Evolutionary conservation across 768 basidiomycete species (phyloP), one percentile per base, ranked within the genome.

Genomic region (Pilatotrama ljubarskyi): DNA sequence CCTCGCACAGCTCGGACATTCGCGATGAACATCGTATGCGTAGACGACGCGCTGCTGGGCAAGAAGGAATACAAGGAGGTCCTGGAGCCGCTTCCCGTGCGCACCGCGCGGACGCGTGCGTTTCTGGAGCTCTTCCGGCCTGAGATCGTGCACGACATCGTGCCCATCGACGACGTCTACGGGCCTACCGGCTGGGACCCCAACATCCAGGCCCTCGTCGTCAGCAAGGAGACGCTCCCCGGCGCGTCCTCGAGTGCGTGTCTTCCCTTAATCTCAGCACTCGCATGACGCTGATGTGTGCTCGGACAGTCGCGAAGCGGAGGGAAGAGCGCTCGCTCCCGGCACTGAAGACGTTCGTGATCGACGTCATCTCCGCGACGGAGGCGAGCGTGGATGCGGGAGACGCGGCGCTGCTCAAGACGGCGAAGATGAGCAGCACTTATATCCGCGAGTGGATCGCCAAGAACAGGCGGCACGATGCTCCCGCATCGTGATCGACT

Each of bases 361-460:
- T 98, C 68, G 91, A 95, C 70, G 93, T 98, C 64, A 94, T 98
- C 59, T 92, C 90, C 0, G 74, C 87, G 44, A 82, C 81, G 32
- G 79, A 79, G 4, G 74, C 81, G 18, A 83, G 77, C 55, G 73
- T 91, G 24, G 85, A 85, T 49, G 80, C 81, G 49, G 82, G 82
- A 20, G 91, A 95, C 69, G 81, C 83, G 17, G 84, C 86, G 55
- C 73, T 81, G 69, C 73, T 95, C 58, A 88, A 87, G 70, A 80
- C 83, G 64, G 82, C 86, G 26, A 99, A 99, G 79, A 86, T 98
- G 83, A 94, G 97, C 71, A 97, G 94, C 69, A 96, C 95, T 7
- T 91, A 82, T 61, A 96, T 99, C 64, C 80, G 97, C 42, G 80
- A 88, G 64, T 96, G 95, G 94, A 88, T 99, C 61, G 85, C 63